Conservation (phyloP, 768 basidiomycete genomes). For the Mycena sanguinolenta region DNA sequence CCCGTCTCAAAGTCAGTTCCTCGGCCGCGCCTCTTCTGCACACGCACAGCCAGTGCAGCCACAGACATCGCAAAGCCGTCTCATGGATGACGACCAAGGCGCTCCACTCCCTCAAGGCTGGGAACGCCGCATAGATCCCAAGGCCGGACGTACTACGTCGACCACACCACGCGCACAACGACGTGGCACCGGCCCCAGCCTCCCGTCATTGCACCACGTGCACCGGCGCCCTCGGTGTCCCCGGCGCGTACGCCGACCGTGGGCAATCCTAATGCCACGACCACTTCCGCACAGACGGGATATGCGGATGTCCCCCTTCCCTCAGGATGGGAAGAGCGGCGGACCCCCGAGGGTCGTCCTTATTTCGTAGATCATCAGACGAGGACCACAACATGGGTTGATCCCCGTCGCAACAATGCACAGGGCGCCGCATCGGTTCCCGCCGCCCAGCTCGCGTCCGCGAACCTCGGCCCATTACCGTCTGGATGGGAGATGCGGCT, state of each 20-base stretch:
- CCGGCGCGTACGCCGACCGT: conserved; percentile 42
- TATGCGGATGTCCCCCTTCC: conserved; percentile 82
- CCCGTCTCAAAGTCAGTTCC: conserved; percentile 43
- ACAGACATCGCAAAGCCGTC: conserved; percentile 40
- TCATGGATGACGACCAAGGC: conserved; percentile 69
- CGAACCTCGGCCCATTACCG: conserved; percentile 85
- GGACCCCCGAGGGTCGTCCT: conserved; percentile 87
- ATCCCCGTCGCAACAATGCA: conserved; percentile 77
- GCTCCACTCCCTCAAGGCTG: conserved; percentile 81
- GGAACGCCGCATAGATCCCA: conserved; percentile 85
- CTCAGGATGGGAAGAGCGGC: conserved; percentile 92
- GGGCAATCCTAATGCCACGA: conserved; percentile 21
- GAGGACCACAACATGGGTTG: conserved; percentile 92
- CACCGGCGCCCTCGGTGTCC: conserved; percentile 35
- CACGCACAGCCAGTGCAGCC: conserved; percentile 24
- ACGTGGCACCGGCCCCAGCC: conserved; percentile 78
- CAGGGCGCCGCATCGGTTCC: conserved; percentile 63
- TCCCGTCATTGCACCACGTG: conserved; percentile 42
- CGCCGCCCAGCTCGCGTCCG: conserved; percentile 61
- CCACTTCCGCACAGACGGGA: conserved; percentile 49
- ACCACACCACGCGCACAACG: conserved; percentile 85
- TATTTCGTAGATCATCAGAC: conserved; percentile 82
- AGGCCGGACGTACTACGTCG: conserved; percentile 86
- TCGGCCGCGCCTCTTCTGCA: conserved; percentile 29
- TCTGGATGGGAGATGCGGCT: conserved; percentile 97